Evolutionary conservation across 1,284 basidiomycete species (phyloP).

Genomic region (Mycena citricolor): DNA sequence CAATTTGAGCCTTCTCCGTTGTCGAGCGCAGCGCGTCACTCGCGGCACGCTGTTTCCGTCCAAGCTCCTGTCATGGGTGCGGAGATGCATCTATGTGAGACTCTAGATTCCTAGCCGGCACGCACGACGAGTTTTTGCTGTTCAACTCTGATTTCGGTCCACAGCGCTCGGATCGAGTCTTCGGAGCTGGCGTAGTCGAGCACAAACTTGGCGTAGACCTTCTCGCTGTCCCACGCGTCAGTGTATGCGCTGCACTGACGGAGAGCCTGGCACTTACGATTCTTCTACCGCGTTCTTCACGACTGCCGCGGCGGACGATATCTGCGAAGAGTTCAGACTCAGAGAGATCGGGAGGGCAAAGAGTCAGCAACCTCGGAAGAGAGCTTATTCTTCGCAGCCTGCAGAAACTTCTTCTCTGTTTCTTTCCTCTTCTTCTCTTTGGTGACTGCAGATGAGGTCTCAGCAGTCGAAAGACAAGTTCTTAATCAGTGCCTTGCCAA

Average conservation of each 20-base stretch:
- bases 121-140: conserved; percentile 14
- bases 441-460: conserved; percentile 6
- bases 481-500: conserved; percentile 3
- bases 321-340: background rate
- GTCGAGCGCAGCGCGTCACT: background rate
- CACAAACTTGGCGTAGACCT: conserved; percentile 19
- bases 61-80: conserved; percentile 5
- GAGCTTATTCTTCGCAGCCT: conserved; percentile 14
- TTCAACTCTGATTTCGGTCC: conserved; percentile 15
- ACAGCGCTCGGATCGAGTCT: conserved; percentile 23
- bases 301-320: conserved; percentile 1
- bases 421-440: conserved; percentile 23
- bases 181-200: conserved; percentile 22
- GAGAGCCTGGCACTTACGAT: conserved; percentile 1
- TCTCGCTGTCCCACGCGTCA: conserved; percentile 8
- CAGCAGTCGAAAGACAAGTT: background rate
- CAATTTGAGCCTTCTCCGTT: conserved; percentile 13
- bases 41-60: conserved; percentile 3
- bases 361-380: conserved; percentile 4
- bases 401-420: conserved; percentile 20
- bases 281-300: conserved; percentile 4
- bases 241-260: background rate
- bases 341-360: background rate
- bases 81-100: background rate
- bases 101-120: background rate